These are phyloP conservation scores for Adansonia grandidieri DNA, from an alignment of 441 rosid species.

Conservation along the genomic window DNA sequence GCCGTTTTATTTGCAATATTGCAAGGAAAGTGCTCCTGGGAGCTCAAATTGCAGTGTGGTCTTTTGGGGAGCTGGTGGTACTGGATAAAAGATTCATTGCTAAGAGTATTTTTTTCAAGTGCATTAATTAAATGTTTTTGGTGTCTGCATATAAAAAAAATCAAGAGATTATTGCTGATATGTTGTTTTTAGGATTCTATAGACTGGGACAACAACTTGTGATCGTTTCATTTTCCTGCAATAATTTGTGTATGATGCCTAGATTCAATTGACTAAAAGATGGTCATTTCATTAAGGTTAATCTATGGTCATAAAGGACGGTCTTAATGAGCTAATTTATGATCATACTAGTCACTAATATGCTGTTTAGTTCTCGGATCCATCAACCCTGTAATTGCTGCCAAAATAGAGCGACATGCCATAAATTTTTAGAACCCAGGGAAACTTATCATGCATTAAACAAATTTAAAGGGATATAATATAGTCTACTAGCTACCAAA, in stretches of 20 bases:
- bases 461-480: neutral
- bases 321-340: neutral
- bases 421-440: neutral
- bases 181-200: neutral
- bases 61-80: neutral
- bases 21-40: neutral
- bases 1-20: neutral
- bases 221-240: neutral
- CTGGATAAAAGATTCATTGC: neutral
- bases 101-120: neutral
- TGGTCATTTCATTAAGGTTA: neutral
- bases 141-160: neutral
- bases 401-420: neutral
- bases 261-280: neutral
- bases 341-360: neutral
- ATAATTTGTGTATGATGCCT: neutral
- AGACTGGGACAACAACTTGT: neutral
- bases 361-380: neutral
- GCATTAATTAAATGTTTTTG: neutral
- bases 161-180: neutral
- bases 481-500: neutral
- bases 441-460: slow-evolving; percentile 4
- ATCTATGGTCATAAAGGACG: neutral
- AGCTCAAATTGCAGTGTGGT: neutral
- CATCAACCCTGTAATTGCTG: neutral